Evolutionary conservation across 2,329 filamentous ascomycete species (phyloP).

Genomic region (Exophiala viscosa): DNA sequence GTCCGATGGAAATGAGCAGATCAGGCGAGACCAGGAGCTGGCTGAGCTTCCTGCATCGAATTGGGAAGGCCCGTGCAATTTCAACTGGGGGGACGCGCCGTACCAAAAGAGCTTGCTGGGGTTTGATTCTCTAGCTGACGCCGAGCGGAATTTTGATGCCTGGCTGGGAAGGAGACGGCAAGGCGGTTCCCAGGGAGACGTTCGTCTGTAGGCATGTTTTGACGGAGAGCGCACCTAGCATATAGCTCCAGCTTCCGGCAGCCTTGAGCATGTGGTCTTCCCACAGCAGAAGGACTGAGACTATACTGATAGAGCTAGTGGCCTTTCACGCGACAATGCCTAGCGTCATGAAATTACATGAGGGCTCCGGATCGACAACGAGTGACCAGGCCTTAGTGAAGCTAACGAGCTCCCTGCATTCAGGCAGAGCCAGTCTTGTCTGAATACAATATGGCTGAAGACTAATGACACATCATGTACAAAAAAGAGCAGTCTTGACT

Average conservation of each 20-base stretch:
- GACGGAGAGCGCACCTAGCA: not conserved
- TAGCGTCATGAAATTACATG: no score
- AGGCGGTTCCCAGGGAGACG: not conserved
- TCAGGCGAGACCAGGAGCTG: not conserved
- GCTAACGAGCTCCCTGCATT: not conserved
- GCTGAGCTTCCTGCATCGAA: not conserved
- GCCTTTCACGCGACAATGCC: no score
- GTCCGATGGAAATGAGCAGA: conserved; percentile 1
- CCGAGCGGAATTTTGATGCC: conserved; percentile 40
- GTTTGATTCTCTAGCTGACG: conserved; percentile 8
- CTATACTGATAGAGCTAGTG: no score
- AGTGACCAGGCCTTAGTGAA: no score
- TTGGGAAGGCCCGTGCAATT: conserved; percentile 5
- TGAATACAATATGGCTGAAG: not conserved
- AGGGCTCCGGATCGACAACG: no score
- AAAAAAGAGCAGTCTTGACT: not conserved
- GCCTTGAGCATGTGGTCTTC: no score
- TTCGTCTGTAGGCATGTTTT: not conserved
- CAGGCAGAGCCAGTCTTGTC: not conserved
- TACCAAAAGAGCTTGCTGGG: conserved; percentile 11
- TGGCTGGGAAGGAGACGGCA: conserved; percentile 28
- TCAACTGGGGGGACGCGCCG: conserved; percentile 6
- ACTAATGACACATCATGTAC: not conserved
- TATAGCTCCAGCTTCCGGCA: not conserved
- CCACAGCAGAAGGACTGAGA: no score